phyloP scores from a whole-genome alignment of 139 green algal genomes.

The Edaphochlamys debaryana region DNA sequence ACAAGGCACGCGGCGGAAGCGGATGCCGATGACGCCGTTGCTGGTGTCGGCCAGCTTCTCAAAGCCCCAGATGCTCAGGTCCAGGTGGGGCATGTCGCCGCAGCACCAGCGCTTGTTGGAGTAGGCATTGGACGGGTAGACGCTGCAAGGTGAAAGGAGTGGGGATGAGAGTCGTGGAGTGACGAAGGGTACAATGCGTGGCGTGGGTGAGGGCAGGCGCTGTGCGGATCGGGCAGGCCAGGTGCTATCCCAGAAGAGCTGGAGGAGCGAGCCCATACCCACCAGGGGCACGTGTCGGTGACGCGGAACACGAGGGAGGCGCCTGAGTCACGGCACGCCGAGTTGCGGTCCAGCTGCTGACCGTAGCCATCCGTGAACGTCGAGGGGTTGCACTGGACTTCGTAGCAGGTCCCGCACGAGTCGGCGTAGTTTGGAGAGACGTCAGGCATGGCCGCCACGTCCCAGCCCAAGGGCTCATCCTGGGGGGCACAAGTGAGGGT shows the following conservation, averaged over 20 bases:
- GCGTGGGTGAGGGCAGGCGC: too few species aligned
- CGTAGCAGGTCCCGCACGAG: slow-evolving; percentile 46
- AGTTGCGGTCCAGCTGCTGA: slow-evolving; percentile 25
- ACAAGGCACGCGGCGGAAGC: slow-evolving; percentile 41
- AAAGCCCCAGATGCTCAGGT: slow-evolving; percentile 49
- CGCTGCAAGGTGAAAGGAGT: neutral
- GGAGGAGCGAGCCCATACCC: too few species aligned
- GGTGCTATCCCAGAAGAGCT: too few species aligned
- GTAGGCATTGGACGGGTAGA: slow-evolving; percentile 50
- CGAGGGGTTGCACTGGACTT: slow-evolving; percentile 39
- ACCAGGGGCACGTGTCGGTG: slow-evolving; percentile 48
- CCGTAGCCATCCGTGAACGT: slow-evolving; percentile 42
- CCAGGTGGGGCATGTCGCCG: slow-evolving; percentile 48
- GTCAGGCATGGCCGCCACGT: slow-evolving; percentile 34
- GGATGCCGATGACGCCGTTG: slow-evolving; percentile 47
- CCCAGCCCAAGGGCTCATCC: slow-evolving; percentile 48
- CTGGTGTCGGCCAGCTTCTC: slow-evolving; percentile 47
- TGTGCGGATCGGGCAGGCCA: too few species aligned
- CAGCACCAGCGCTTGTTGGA: slow-evolving; percentile 54
- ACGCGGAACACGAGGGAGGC: slow-evolving; percentile 40
- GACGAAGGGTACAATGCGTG: neutral
- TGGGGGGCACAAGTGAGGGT: neutral
- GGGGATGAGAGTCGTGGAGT: neutral
- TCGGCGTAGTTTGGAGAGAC: slow-evolving; percentile 32
- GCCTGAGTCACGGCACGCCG: slow-evolving; percentile 32